Evolutionary conservation across 2,329 filamentous ascomycete genomes (phyloP).

Genomic region (Simplicillium sp.): DNA sequence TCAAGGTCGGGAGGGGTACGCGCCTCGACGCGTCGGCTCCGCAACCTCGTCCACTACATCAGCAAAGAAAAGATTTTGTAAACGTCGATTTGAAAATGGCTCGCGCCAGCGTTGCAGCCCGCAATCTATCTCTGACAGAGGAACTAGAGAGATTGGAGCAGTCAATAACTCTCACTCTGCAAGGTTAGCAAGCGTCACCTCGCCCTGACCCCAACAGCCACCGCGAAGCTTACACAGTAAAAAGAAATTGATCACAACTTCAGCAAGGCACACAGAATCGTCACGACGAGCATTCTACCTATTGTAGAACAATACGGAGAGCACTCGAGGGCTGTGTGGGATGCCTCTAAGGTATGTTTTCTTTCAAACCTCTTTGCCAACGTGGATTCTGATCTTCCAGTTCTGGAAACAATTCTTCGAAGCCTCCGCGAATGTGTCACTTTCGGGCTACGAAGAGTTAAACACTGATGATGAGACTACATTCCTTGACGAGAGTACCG

Average conservation of each 20-base stretch:
- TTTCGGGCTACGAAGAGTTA: slow-evolving; percentile 87
- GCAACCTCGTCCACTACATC: neutral
- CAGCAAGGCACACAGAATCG: slow-evolving; percentile 90
- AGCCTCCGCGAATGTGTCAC: slow-evolving; percentile 90
- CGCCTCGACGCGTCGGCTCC: no score
- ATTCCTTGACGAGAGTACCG: slow-evolving; percentile 40
- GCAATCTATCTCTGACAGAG: slow-evolving; percentile 73
- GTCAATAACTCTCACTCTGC: slow-evolving; percentile 88
- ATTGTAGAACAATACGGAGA: slow-evolving; percentile 93
- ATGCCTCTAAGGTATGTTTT: slow-evolving; percentile 71
- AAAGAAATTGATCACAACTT: slow-evolving; percentile 98
- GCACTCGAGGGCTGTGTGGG: slow-evolving; percentile 90
- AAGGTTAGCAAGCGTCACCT: slow-evolving; percentile 46
- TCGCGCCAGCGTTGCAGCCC: slow-evolving; percentile 34
- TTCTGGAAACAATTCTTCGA: slow-evolving; percentile 99
- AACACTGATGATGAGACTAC: slow-evolving; percentile 55
- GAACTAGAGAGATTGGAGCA: slow-evolving; percentile 95
- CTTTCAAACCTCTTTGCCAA: slow-evolving; percentile 5
- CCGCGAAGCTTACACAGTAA: neutral
- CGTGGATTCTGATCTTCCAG: slow-evolving; percentile 28
- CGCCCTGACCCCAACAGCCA: neutral
- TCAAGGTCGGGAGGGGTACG: no score
- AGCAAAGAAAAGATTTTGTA: neutral
- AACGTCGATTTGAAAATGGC: slow-evolving; percentile 29
- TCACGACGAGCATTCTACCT: slow-evolving; percentile 86